Evolutionary conservation across 176 grass and related monocot genomes (phyloP).

Genomic region (Carex scoparia): DNA sequence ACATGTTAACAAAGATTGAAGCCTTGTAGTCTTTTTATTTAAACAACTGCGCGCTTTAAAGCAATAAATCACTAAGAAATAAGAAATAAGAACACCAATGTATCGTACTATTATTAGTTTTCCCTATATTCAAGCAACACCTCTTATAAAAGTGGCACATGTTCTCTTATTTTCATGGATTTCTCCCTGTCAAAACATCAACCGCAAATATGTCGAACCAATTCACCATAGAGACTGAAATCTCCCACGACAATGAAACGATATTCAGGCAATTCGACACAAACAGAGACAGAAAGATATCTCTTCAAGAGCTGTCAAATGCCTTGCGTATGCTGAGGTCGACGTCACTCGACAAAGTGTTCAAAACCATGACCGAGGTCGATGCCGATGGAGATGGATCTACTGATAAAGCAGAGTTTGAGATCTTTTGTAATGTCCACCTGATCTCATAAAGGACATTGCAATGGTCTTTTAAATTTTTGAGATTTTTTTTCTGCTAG

Average conservation of each 20-base stretch:
- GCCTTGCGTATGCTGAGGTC: conserved; percentile 58
- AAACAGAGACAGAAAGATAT: conserved; percentile 69
- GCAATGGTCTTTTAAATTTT: conserved; percentile 55
- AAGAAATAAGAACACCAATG: neutral
- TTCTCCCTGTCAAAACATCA: neutral
- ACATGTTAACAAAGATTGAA: too few species aligned
- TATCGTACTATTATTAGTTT: neutral
- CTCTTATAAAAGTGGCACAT: neutral
- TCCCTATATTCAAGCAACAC: neutral
- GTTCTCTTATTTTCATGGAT: neutral
- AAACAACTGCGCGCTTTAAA: too few species aligned
- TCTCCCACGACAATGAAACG: conserved; percentile 40
- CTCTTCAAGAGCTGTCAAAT: conserved; percentile 55
- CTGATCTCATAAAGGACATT: conserved; percentile 72
- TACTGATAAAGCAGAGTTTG: conserved; percentile 64
- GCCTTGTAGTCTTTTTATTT: too few species aligned
- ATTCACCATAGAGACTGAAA: neutral
- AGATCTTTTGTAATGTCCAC: conserved; percentile 62
- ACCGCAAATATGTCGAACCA: neutral
- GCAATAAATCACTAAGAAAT: neutral
- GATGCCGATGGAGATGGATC: conserved; percentile 73
- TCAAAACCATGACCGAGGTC: conserved; percentile 69
- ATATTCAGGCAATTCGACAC: conserved; percentile 70
- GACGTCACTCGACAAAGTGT: conserved; percentile 58
- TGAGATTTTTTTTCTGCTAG: neutral